phyloP scores from a whole-genome alignment of 257 asterid genomes.

The Solanum pennellii region DNA sequence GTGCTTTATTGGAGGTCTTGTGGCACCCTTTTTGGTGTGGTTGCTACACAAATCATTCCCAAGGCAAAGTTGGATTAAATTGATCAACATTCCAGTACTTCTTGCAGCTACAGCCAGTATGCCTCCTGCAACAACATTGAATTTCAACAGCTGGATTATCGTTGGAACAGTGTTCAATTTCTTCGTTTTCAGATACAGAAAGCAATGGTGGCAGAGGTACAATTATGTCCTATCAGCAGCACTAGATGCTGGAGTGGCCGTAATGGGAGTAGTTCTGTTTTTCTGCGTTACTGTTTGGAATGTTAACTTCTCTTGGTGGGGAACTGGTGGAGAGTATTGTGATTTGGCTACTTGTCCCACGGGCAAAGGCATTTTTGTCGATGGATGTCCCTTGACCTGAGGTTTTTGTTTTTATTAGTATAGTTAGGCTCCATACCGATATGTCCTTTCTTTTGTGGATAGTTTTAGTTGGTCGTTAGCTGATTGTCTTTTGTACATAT shows the following conservation, averaged over 20 bases:
- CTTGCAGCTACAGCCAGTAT: conserved; percentile 40
- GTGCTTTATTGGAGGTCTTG: conserved; percentile 47
- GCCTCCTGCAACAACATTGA: conserved; percentile 63
- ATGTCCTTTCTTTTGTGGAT: background rate
- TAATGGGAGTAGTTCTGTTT: conserved; percentile 52
- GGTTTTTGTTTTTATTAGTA: background rate
- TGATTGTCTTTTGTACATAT: no score
- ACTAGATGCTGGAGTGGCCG: conserved; percentile 69
- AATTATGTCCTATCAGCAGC: conserved; percentile 66
- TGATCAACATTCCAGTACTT: conserved; percentile 53
- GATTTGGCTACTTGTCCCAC: conserved; percentile 49
- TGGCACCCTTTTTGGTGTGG: conserved; percentile 47
- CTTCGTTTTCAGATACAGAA: conserved; percentile 38
- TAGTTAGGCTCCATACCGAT: background rate
- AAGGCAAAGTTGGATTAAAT: conserved; percentile 35
- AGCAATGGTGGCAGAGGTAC: conserved; percentile 72
- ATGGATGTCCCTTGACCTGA: conserved; percentile 47
- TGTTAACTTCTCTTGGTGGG: conserved; percentile 45
- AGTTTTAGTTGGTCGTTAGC: no score
- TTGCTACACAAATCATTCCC: conserved; percentile 36
- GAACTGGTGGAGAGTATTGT: conserved; percentile 39
- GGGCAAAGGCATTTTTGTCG: conserved; percentile 37
- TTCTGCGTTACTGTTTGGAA: conserved; percentile 16
- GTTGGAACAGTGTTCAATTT: conserved; percentile 43
- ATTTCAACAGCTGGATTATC: conserved; percentile 57